Conservation (phyloP, 1,284 basidiomycete genomes). For the Trichosporon asahii region DNA sequence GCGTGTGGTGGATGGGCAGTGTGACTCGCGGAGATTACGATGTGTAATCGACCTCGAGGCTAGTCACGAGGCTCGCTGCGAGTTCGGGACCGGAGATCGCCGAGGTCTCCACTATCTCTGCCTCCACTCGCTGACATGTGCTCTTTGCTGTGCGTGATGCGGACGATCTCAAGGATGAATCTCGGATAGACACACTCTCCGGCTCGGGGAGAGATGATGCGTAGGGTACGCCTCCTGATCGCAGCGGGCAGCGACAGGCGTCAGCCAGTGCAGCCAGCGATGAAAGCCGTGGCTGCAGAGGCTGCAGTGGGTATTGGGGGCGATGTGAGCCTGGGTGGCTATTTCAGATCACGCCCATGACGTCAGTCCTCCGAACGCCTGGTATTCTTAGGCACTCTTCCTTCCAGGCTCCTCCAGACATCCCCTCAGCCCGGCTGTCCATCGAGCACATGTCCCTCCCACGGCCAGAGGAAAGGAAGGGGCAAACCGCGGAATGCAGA, state of each 20-base stretch:
- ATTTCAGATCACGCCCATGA: conserved; percentile 1
- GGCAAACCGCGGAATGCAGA: too few relatives aligned
- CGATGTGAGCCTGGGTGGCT: background rate
- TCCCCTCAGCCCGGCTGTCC: too few relatives aligned
- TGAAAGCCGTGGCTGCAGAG: background rate
- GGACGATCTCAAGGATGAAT: too few relatives aligned
- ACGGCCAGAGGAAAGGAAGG: too few relatives aligned
- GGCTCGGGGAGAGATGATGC: background rate
- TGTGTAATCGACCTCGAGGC: background rate
- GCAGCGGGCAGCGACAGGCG: background rate
- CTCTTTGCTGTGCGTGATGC: too few relatives aligned
- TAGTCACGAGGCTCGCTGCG: background rate
- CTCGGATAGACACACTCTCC: background rate
- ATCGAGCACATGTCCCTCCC: too few relatives aligned
- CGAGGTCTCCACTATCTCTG: background rate
- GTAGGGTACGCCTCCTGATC: background rate
- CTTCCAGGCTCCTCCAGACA: background rate
- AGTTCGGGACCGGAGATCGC: background rate
- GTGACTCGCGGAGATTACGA: background rate
- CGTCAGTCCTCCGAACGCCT: background rate
- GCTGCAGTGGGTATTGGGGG: background rate
- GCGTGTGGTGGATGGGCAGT: background rate
- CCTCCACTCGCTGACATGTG: too few relatives aligned
- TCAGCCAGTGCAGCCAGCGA: too few relatives aligned
- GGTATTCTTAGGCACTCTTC: background rate